Conservation (phyloP, 768 basidiomycete genomes). For the Boletus rubescentipes region DNA sequence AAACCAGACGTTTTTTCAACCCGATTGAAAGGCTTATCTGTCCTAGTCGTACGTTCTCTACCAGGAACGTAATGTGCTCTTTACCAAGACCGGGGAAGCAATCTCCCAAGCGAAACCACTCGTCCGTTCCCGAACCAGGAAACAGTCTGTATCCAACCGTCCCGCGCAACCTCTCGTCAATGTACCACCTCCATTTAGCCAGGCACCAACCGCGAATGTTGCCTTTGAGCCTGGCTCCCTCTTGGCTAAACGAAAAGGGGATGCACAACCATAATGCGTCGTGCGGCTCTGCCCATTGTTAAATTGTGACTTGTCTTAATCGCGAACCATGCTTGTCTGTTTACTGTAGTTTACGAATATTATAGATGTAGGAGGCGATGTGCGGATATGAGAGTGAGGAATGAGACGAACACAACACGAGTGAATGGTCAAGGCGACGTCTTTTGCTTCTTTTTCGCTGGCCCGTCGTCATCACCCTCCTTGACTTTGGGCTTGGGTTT, state of each 20-base stretch:
- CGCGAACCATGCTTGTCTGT: slow-evolving; percentile 6
- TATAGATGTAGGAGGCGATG: slow-evolving; percentile 11
- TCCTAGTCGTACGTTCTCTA: slow-evolving; percentile 76
- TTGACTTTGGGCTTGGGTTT: slow-evolving; percentile 40
- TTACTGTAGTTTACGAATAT: slow-evolving; percentile 23
- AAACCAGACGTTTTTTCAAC: neutral
- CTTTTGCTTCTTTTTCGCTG: slow-evolving; percentile 77
- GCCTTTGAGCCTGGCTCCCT: slow-evolving; percentile 79
- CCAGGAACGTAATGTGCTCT: slow-evolving; percentile 67
- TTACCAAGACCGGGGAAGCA: slow-evolving; percentile 35
- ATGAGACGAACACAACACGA: neutral
- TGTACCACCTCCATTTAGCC: slow-evolving; percentile 42
- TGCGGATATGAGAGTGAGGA: neutral
- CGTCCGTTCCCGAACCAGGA: slow-evolving; percentile 38
- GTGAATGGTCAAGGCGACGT: slow-evolving; percentile 37
- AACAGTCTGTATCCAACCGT: slow-evolving; percentile 35
- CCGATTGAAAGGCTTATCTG: slow-evolving; percentile 10
- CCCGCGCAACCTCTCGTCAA: slow-evolving; percentile 49
- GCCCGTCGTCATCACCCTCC: slow-evolving; percentile 45
- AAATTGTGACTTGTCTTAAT: slow-evolving; percentile 9
- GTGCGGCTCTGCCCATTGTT: neutral
- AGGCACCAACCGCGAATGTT: slow-evolving; percentile 34
- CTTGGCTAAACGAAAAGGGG: slow-evolving; percentile 52
- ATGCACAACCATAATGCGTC: slow-evolving; percentile 6
- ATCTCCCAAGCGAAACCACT: slow-evolving; percentile 33